Conservation (phyloP, 495 filamentous ascomycete genomes). For the Trichoderma virens region DNA sequence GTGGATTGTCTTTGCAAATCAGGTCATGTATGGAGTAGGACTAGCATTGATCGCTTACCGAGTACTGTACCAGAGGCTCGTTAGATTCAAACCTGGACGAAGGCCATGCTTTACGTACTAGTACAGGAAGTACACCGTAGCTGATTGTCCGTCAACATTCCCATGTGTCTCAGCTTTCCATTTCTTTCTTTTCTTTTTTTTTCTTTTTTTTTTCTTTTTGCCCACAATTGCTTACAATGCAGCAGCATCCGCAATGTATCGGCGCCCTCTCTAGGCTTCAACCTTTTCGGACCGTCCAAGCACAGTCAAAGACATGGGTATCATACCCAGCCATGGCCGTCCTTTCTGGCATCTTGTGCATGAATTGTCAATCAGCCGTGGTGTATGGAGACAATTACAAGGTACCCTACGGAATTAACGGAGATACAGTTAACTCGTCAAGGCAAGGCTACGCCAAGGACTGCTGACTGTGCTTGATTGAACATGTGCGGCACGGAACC, state of each 20-base stretch:
- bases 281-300: neutral
- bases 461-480: neutral
- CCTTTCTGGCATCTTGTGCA: neutral
- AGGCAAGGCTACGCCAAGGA: neutral
- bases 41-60: no score
- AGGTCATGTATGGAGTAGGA: no score
- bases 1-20: no score
- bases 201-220: no score
- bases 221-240: neutral
- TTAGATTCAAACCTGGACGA: no score
- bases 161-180: no score
- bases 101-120: no score
- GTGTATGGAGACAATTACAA: neutral
- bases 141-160: no score
- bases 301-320: neutral
- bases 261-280: slow-evolving; percentile 2
- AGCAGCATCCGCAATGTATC: neutral
- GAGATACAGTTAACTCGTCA: neutral
- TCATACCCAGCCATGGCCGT: neutral
- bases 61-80: no score
- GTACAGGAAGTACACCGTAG: no score
- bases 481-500: neutral
- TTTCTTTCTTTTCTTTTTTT: no score
- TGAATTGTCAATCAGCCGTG: neutral
- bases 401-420: neutral